Evolutionary conservation across 805 yeast genomes (phyloP).

Genomic region (Candida mattraensis): DNA sequence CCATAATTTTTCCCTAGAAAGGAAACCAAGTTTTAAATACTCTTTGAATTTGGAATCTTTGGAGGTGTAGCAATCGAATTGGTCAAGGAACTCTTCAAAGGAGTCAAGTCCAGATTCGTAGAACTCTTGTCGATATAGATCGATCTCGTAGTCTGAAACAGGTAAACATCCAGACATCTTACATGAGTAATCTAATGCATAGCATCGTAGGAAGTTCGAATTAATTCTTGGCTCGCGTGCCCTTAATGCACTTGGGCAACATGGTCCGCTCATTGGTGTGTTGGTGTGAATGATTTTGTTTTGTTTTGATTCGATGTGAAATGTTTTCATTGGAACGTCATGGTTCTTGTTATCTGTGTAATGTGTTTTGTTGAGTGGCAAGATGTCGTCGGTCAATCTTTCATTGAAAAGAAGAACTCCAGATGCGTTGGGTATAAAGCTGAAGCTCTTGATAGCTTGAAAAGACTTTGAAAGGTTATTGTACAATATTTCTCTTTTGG

Average conservation of each 20-base stretch:
- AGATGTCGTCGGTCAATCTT: slow-evolving; percentile 16
- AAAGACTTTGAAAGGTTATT: slow-evolving; percentile 14
- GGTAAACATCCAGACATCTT: slow-evolving; percentile 35
- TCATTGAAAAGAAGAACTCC: slow-evolving; percentile 18
- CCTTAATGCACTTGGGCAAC: too few species aligned
- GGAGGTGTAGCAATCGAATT: slow-evolving; percentile 15
- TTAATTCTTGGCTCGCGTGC: slow-evolving; percentile 52
- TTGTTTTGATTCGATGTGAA: slow-evolving; percentile 11
- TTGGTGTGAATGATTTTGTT: too few species aligned
- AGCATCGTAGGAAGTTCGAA: slow-evolving; percentile 46
- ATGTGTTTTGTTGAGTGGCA: slow-evolving; percentile 11
- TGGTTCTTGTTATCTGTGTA: slow-evolving; percentile 1
- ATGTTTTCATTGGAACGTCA: slow-evolving; percentile 17
- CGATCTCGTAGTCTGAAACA: slow-evolving; percentile 35
- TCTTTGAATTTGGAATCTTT: slow-evolving; percentile 11
- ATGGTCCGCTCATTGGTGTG: too few species aligned
- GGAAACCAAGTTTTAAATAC: slow-evolving; percentile 36
- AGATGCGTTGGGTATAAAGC: slow-evolving; percentile 9
- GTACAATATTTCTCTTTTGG: slow-evolving; percentile 12
- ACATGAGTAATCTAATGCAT: slow-evolving; percentile 49
- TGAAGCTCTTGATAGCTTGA: slow-evolving; percentile 11
- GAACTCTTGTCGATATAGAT: slow-evolving; percentile 29
- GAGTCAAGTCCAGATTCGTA: slow-evolving; percentile 24
- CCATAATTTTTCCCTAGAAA: slow-evolving; percentile 54
- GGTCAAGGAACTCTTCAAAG: slow-evolving; percentile 29